A percentile compares a stretch with the other conserved stretches of the same genome.
Evolutionary conservation across 345 rosid species (phyloP).

Genomic region (Erysimum cheiranthoides): DNA sequence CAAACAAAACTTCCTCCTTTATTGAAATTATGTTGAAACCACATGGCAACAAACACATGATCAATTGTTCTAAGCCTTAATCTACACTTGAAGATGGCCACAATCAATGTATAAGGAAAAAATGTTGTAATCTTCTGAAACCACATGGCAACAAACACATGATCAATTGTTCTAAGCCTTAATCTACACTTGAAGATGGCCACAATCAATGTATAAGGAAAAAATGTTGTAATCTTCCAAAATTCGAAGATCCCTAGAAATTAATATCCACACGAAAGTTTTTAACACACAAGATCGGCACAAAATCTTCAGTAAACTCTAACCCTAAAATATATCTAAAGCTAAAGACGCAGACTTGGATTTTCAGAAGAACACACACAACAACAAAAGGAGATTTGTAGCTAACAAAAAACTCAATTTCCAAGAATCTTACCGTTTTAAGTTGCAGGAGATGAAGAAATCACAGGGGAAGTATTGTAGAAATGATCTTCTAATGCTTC

Average conservation of each 20-base stretch:
- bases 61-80: slow-evolving; percentile 5
- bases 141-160: slow-evolving; percentile 6
- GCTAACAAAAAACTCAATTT: neutral
- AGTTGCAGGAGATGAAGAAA: slow-evolving; percentile 24
- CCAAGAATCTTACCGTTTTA: slow-evolving; percentile 29
- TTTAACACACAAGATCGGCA: neutral
- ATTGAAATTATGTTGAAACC: neutral
- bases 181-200: slow-evolving; percentile 9
- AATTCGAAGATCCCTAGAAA: slow-evolving; percentile 6
- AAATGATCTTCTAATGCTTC: slow-evolving; percentile 21
- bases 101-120: neutral
- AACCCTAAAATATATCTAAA: slow-evolving; percentile 22
- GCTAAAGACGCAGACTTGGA: neutral
- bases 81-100: slow-evolving; percentile 8
- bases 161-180: slow-evolving; percentile 4
- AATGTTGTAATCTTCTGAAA: slow-evolving; percentile 7
- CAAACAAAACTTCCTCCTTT: neutral
- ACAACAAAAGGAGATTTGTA: neutral
- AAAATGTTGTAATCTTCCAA: slow-evolving; percentile 1
- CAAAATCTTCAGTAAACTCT: slow-evolving; percentile 21
- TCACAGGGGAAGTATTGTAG: neutral
- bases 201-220: neutral
- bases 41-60: slow-evolving; percentile 9
- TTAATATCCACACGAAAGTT: neutral
- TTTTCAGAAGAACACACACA: slow-evolving; percentile 15